Evolutionary conservation across 2,329 filamentous ascomycete species (phyloP).

Genomic region (Plenodomus biglobosus): DNA sequence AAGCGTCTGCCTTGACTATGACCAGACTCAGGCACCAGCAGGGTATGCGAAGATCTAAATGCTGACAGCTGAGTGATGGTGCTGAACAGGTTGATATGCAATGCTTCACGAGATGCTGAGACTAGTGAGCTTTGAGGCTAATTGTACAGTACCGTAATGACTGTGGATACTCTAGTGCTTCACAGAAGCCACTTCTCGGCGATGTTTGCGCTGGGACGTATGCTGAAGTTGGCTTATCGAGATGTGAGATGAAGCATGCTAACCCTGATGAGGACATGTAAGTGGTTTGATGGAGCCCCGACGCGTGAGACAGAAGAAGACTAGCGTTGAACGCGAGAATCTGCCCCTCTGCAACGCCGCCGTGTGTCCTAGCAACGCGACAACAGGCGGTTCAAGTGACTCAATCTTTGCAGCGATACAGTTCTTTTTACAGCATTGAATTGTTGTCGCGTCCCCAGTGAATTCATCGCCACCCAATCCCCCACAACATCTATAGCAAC

Average conservation of each 20-base stretch:
- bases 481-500: background rate
- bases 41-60: background rate
- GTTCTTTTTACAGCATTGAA: background rate
- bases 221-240: no score
- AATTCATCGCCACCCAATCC: no score
- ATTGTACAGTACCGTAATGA: no score
- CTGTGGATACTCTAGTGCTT: no score
- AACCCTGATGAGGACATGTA: constrained; percentile 21
- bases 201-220: no score
- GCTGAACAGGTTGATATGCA: no score
- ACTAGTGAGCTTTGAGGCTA: no score
- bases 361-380: constrained; percentile 4
- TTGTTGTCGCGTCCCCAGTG: background rate
- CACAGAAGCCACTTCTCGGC: no score
- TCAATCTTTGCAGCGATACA: constrained; percentile 11
- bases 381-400: constrained; percentile 4
- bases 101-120: no score
- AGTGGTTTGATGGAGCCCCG: constrained; percentile 8
- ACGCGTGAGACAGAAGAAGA: constrained; percentile 19
- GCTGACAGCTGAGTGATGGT: no score
- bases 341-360: constrained; percentile 18
- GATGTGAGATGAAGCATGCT: constrained; percentile 1
- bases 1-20: background rate
- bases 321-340: constrained; percentile 20
- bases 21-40: background rate